Evolutionary conservation across 495 filamentous ascomycete genomes (phyloP), one percentile per base, ranked within the genome.

Genomic region (Margaritispora aquatica): DNA sequence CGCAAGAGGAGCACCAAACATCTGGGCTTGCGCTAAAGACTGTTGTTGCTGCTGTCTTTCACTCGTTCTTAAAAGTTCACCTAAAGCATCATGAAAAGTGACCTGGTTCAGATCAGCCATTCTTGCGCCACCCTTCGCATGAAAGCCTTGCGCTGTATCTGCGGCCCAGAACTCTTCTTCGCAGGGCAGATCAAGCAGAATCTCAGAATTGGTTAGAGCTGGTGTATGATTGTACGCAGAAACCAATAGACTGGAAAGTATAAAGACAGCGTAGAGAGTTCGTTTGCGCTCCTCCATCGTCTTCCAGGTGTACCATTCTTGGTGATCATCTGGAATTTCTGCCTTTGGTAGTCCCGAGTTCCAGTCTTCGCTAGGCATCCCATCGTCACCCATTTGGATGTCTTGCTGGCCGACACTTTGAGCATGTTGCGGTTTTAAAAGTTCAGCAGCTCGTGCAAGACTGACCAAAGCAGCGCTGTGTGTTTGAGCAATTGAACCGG

Each of bases 181-280:
- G 66, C 92, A 97, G 11, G 94, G 94, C 7, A 98, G 77, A 68
- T 97, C 89, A 29, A 96, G 81, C 44, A 84, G 77, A 60, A 97
- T 92, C 68, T 98, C 94, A 5, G 94, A 97, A 69, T 97, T 97
- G 53, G 92, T 93, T 61, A 98, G 76, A 8, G 89, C 86, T 8
- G 94, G 94, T 1, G 89, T 80, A 68, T 95, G 87, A 68, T 97
- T 96, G 74, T 97, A 96, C 4, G 92, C 90, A 19, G 90, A 89
- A 10, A 96, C 92, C 8, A 96, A 76, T 19, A 97, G 81, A 69
- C 92, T 96, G 2, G 92, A 96, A 17, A 97, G 75, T 58, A 87
- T 85, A 70, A 96, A 97, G 59, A 98, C 86, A 34, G 89, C 86
- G 69, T 90, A 98, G 27, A 96, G 84, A 1, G 95, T 97, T 57